Percentiles rank a stretch among this genome's conserved stretches.
These are phyloP conservation scores for Candida arabinofermentans DNA, from an alignment of 805 yeast species.

Conservation along the genomic window DNA sequence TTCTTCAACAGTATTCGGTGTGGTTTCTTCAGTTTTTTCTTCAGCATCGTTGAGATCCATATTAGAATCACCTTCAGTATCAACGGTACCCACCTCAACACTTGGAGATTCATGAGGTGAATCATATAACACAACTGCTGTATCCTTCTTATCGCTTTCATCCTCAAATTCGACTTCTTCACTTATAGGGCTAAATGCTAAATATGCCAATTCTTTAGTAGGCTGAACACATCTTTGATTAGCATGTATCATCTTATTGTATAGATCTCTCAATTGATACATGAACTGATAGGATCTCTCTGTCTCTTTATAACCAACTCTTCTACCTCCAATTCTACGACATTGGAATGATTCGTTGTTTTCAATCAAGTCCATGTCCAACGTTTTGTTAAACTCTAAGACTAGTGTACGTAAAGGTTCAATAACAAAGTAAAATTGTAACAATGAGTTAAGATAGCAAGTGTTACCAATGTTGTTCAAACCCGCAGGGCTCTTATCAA, in stretches of 20 bases:
- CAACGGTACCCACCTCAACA: neutral
- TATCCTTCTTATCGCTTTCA: slow-evolving; percentile 3
- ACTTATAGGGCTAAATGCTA: slow-evolving; percentile 75
- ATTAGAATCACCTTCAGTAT: slow-evolving; percentile 3
- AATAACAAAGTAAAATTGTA: slow-evolving; percentile 87
- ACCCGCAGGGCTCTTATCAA: slow-evolving; percentile 83
- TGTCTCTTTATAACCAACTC: slow-evolving; percentile 73
- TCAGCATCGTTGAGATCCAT: slow-evolving; percentile 6
- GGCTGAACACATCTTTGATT: slow-evolving; percentile 70
- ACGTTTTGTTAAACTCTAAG: slow-evolving; percentile 45
- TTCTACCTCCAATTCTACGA: slow-evolving; percentile 85
- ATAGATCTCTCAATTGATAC: slow-evolving; percentile 65
- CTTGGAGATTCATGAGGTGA: neutral
- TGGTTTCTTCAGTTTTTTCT: neutral
- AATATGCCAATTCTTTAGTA: slow-evolving; percentile 74
- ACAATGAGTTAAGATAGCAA: slow-evolving; percentile 84
- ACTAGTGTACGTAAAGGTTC: slow-evolving; percentile 72
- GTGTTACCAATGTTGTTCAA: slow-evolving; percentile 94
- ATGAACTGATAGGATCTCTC: slow-evolving; percentile 80
- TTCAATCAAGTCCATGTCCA: slow-evolving; percentile 23
- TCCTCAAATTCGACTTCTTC: slow-evolving; percentile 57
- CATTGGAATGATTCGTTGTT: slow-evolving; percentile 31
- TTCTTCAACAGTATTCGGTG: neutral
- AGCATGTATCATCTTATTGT: slow-evolving; percentile 63
- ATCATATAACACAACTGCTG: neutral